Base-by-base conservation (phyloP, 2,329 filamentous ascomycete genomes). In the Pseudogymnoascus sp. region DNA sequence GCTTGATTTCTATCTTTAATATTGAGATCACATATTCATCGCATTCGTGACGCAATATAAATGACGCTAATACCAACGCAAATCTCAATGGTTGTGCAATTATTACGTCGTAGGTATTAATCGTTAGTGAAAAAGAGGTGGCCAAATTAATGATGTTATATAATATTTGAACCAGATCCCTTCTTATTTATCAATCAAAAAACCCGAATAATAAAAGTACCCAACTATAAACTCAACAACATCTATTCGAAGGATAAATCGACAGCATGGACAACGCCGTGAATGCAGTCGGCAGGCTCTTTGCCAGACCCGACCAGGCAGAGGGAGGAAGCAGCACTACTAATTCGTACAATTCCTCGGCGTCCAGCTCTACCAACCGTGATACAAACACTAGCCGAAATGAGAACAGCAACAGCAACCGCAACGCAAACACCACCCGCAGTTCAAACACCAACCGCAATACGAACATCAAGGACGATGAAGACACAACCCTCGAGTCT, bases 181-280 rank as follows among this genome's bases (percentile, higher is more conserved):
- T 26, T 31, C 4, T 33, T 56, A 33, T 56, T 21, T 21, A 33
- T 33, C 15, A 56, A 33, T 56, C 29, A 15, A 21, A 33, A 4
- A 33, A 33, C 21, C 50, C 50, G 29, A 56, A 56, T 56, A 35
- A 33, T 35, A 56, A 13, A 33, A 17, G 5, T 33, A 56, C 29
- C 29, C n/a, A 19, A 9, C 29, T 29, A 21, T 19, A 56, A 5
- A 33, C 17, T 15, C 10, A 9, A 53, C 44, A 53, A 33, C 46
- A 53, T 17, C 7, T 50, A 17, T 15, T 46, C 23, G 15, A 17
- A 2, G 10, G 46, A 31, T n/a, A 53, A 31, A 31, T 5, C n/a
- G 21, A 33, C 29, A 56, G 17, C 9, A 66, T 66, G 66, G 66
- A 67, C 13, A 65, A 66, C 65, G 66, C 66, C 11, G 62, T 62